Conservation (phyloP, 805 yeast species). For the Brettanomyces naardenensis region DNA sequence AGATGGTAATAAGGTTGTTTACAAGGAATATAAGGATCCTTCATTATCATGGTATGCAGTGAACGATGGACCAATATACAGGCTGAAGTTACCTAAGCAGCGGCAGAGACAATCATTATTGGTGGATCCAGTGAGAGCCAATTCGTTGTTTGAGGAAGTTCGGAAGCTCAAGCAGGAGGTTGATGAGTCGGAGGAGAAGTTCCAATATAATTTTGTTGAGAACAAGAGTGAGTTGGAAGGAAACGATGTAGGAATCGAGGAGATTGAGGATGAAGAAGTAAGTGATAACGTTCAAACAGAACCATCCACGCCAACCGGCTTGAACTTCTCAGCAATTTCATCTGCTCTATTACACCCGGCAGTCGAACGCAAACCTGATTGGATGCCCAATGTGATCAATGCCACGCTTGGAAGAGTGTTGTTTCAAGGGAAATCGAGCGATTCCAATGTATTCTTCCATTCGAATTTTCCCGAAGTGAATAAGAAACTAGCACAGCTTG, state of each 20-base stretch:
- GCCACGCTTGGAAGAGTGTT: constrained; percentile 24
- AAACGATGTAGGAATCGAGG: neutral
- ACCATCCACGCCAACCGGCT: neutral
- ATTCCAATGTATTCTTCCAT: constrained; percentile 16
- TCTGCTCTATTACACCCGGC: constrained; percentile 8
- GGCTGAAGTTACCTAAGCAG: constrained; percentile 11
- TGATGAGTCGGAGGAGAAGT: constrained; percentile 17
- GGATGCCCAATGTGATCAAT: constrained; percentile 18
- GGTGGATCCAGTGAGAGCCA: constrained; percentile 8
- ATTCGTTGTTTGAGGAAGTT: constrained; percentile 14
- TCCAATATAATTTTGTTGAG: constrained; percentile 20
- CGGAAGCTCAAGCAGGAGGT: constrained; percentile 14
- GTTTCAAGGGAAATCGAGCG: constrained; percentile 8
- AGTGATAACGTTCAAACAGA: neutral
- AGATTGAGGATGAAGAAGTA: neutral
- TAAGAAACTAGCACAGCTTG: constrained; percentile 15
- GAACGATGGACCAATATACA: constrained; percentile 13
- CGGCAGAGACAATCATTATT: constrained; percentile 8
- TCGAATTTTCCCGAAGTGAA: constrained; percentile 19
- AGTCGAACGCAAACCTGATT: constrained; percentile 7
- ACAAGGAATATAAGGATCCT: constrained; percentile 14
- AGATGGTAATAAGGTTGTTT: constrained; percentile 1
- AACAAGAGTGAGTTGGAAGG: neutral
- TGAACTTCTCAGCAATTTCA: constrained; percentile 5
- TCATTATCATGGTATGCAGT: constrained; percentile 25